These are phyloP conservation scores for Chiua sp. DNA, from an alignment of 1,284 basidiomycete genomes.

Conservation along the genomic window DNA sequence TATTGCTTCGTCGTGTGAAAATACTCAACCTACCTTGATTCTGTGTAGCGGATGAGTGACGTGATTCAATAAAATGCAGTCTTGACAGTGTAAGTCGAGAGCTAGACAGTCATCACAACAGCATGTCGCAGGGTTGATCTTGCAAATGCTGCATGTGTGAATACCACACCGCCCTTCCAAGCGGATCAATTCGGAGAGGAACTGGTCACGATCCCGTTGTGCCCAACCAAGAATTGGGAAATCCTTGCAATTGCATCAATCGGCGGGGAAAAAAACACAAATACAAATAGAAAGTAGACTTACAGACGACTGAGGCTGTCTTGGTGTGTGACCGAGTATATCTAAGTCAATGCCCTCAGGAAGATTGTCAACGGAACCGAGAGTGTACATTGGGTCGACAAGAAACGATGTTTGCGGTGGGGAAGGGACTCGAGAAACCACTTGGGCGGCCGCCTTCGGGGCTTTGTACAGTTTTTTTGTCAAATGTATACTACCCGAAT, in stretches of 20 bases:
- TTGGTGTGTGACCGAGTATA: too few species aligned
- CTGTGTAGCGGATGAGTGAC: background rate
- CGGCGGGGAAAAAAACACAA: background rate
- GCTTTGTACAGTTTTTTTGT: too few species aligned
- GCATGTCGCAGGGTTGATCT: background rate
- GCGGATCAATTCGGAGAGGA: constrained; percentile 6
- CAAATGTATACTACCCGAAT: too few species aligned
- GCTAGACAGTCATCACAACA: constrained; percentile 2
- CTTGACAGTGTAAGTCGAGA: background rate
- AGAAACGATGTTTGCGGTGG: too few species aligned
- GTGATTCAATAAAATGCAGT: background rate
- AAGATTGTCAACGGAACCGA: too few species aligned
- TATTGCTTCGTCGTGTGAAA: background rate
- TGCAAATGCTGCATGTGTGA: background rate
- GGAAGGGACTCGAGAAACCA: too few species aligned
- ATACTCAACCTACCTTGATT: background rate
- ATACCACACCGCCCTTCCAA: constrained; percentile 7
- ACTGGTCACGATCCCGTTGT: background rate
- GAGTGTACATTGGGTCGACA: too few species aligned
- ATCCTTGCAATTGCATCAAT: background rate
- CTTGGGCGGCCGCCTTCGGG: too few species aligned
- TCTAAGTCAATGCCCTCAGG: too few species aligned
- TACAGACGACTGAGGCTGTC: too few species aligned
- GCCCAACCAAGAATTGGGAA: background rate
- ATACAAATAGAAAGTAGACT: too few species aligned